These are phyloP conservation scores for Meira nashicola DNA, from an alignment of 1,284 basidiomycete species.

Conservation along the genomic window DNA sequence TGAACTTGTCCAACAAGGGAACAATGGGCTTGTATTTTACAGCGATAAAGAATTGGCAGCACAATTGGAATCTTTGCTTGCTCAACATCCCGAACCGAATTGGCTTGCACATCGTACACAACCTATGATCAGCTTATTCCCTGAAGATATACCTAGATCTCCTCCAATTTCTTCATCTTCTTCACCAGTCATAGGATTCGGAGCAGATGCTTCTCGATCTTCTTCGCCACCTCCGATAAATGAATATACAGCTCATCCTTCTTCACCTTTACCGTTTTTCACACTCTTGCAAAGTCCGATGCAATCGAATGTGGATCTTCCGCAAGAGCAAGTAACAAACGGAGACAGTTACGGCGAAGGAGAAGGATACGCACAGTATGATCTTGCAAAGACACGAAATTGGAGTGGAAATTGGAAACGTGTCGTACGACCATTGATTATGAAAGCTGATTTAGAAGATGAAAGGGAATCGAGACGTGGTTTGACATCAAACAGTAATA, in stretches of 20 bases:
- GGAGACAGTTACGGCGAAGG: constrained; percentile 3
- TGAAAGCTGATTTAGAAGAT: constrained; percentile 14
- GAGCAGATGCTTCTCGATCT: background rate
- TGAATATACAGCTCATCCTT: background rate
- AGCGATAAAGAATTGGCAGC: constrained; percentile 66
- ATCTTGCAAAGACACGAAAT: constrained; percentile 11
- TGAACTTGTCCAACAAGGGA: constrained; percentile 77
- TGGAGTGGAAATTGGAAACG: constrained; percentile 41
- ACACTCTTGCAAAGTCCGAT: constrained; percentile 30
- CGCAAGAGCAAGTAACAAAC: background rate
- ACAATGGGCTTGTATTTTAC: constrained; percentile 76
- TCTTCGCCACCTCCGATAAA: background rate
- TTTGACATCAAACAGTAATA: background rate
- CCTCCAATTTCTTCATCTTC: background rate
- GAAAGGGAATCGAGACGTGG: background rate
- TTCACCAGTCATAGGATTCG: background rate
- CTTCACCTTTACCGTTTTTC: constrained; percentile 14
- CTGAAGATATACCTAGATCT: background rate
- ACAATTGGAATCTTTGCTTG: constrained; percentile 61
- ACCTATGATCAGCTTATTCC: constrained; percentile 1
- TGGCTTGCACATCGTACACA: constrained; percentile 15
- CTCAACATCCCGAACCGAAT: constrained; percentile 13
- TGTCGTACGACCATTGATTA: constrained; percentile 31
- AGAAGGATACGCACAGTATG: background rate
- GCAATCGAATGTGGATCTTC: background rate